Conservation (phyloP, 2,329 filamentous ascomycete genomes). For the Fusarium sp. region DNA sequence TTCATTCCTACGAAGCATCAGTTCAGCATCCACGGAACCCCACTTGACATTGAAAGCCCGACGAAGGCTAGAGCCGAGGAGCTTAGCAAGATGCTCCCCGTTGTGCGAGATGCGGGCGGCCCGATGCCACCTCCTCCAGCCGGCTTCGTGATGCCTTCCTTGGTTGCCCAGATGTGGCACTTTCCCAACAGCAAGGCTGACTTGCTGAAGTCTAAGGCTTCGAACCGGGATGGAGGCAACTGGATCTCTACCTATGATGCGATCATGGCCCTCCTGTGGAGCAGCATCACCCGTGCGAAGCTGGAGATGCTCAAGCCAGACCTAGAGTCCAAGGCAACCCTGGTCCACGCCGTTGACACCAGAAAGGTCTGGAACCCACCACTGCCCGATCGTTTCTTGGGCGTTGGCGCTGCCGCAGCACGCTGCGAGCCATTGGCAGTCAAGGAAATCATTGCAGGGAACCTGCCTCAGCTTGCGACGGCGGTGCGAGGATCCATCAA, state of each 20-base stretch:
- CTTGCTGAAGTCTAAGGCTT: constrained; percentile 4
- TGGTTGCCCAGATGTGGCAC: constrained; percentile 23
- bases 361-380: constrained; percentile 5
- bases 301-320: constrained; percentile 11
- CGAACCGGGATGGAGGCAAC: background rate
- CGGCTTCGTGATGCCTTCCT: constrained; percentile 21
- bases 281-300: constrained; percentile 19
- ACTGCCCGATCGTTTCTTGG: constrained; percentile 18
- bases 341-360: constrained; percentile 26
- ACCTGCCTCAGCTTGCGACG: background rate
- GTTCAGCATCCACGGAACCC: background rate
- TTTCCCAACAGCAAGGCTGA: constrained; percentile 15
- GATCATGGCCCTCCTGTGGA: constrained; percentile 20
- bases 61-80: background rate
- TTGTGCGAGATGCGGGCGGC: constrained; percentile 14
- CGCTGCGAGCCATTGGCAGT: constrained; percentile 11
- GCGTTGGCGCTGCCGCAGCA: constrained; percentile 1
- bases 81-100: background rate
- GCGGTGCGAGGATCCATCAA: constrained; percentile 9
- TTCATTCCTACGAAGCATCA: background rate
- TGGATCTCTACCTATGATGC: constrained; percentile 33
- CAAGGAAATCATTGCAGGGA: constrained; percentile 1
- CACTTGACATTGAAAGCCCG: background rate
- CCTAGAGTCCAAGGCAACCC: constrained; percentile 1
- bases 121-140: constrained; percentile 15